Evolutionary conservation across 2,329 filamentous ascomycete genomes (phyloP).

Genomic region (Aspergillus alliaceus): DNA sequence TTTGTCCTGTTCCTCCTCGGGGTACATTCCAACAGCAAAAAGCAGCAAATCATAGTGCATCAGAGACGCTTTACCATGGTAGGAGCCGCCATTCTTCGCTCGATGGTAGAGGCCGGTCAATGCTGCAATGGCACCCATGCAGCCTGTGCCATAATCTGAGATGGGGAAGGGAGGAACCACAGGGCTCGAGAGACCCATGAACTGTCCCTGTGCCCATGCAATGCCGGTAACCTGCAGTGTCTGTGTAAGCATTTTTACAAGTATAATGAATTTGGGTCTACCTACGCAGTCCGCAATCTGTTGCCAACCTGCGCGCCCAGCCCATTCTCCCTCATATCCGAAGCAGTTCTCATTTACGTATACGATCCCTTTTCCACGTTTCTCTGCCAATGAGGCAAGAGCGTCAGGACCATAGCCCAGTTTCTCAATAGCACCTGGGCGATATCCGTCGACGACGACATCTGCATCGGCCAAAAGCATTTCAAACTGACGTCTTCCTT

Average conservation of each 20-base stretch:
- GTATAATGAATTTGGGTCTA: not conserved
- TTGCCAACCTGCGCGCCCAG: slow-evolving; percentile 66
- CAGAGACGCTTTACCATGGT: slow-evolving; percentile 63
- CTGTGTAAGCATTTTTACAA: not conserved
- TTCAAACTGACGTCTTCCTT: slow-evolving; percentile 59
- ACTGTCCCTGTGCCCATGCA: slow-evolving; percentile 44
- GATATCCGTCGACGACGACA: slow-evolving; percentile 68
- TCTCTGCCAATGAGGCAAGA: slow-evolving; percentile 54
- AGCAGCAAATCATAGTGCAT: slow-evolving; percentile 69
- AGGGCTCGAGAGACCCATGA: slow-evolving; percentile 40
- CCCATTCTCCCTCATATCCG: slow-evolving; percentile 64
- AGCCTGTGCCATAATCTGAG: slow-evolving; percentile 68
- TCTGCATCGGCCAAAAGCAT: slow-evolving; percentile 62
- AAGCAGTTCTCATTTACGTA: slow-evolving; percentile 73
- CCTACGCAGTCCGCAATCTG: slow-evolving; percentile 68
- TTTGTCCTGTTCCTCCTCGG: slow-evolving; percentile 52
- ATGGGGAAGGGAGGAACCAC: slow-evolving; percentile 53
- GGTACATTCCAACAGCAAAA: slow-evolving; percentile 60
- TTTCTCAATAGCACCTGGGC: slow-evolving; percentile 63
- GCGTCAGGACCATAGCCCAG: slow-evolving; percentile 63
- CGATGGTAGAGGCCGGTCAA: slow-evolving; percentile 64
- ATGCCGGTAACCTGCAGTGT: slow-evolving; percentile 41
- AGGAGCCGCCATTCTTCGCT: slow-evolving; percentile 64
- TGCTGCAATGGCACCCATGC: slow-evolving; percentile 68
- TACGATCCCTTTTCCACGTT: slow-evolving; percentile 62